phyloP scores from a whole-genome alignment of 1,139 yeast genomes.

The Diutina rugosa region DNA sequence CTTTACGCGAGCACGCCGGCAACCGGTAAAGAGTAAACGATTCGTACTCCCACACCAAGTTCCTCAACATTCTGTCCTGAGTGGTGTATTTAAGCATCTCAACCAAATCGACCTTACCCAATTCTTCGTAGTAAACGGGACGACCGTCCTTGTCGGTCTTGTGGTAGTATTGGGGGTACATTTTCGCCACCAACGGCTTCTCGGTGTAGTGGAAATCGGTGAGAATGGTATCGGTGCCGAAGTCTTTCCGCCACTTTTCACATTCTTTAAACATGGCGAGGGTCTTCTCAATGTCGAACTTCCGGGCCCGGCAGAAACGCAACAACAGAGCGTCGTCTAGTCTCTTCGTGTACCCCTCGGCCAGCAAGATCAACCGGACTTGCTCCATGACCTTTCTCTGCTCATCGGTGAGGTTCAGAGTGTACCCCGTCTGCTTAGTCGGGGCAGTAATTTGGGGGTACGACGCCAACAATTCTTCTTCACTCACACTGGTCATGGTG shows the following conservation, averaged over 20 bases:
- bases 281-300: slow-evolving; percentile 74
- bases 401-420: slow-evolving; percentile 63
- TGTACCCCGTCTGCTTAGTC: slow-evolving; percentile 56
- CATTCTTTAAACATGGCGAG: slow-evolving; percentile 74
- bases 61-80: slow-evolving; percentile 91
- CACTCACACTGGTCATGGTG: slow-evolving; percentile 7
- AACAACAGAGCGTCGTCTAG: slow-evolving; percentile 82
- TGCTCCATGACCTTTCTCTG: slow-evolving; percentile 47
- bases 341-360: slow-evolving; percentile 58
- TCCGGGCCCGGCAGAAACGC: slow-evolving; percentile 90
- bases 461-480: slow-evolving; percentile 22
- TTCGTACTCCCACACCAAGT: slow-evolving; percentile 96
- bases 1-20: slow-evolving; percentile 88
- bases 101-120: slow-evolving; percentile 78
- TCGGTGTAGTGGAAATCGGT: slow-evolving; percentile 82
- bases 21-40: slow-evolving; percentile 71
- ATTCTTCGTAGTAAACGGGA: slow-evolving; percentile 88
- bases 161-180: slow-evolving; percentile 94
- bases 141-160: slow-evolving; percentile 95
- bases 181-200: slow-evolving; percentile 78
- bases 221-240: slow-evolving; percentile 77
- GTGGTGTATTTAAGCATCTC: slow-evolving; percentile 91
- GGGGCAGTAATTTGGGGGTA: slow-evolving; percentile 63
- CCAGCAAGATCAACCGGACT: slow-evolving; percentile 44
- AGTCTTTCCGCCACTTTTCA: slow-evolving; percentile 85